phyloP scores from a whole-genome alignment of 202 grass and related monocot species.

The Setaria italica region DNA sequence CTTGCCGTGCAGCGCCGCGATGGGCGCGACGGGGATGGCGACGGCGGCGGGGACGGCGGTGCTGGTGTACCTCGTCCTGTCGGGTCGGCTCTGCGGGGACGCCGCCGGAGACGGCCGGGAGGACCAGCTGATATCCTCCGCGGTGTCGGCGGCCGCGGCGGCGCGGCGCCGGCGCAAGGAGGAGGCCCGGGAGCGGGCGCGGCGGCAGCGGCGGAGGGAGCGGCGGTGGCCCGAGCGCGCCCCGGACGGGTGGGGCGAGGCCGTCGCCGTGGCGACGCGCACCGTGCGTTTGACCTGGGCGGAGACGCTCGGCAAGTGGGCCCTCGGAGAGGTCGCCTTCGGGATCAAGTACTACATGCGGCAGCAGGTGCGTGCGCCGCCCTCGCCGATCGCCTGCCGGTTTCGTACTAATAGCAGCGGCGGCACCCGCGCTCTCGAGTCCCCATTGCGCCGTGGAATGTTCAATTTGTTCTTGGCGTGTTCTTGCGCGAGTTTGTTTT shows the following conservation, averaged over 20 bases:
- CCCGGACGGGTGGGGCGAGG: slow-evolving; percentile 60
- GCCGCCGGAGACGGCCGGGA: slow-evolving; percentile 16
- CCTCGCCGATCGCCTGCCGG: not conserved
- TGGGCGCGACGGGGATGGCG: slow-evolving; percentile 59
- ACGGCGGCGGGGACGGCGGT: slow-evolving; percentile 75
- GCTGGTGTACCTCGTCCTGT: slow-evolving; percentile 77
- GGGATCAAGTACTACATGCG: slow-evolving; percentile 89
- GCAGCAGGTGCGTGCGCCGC: slow-evolving; percentile 60
- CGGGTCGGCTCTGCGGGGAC: slow-evolving; percentile 70
- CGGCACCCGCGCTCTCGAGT: not conserved
- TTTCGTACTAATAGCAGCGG: not conserved
- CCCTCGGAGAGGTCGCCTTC: slow-evolving; percentile 87
- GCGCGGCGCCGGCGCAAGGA: slow-evolving; percentile 33
- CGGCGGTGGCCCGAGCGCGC: slow-evolving; percentile 65
- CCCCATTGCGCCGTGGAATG: not conserved
- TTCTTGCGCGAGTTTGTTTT: not conserved
- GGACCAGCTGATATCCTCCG: slow-evolving; percentile 44
- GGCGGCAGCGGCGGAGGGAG: not conserved
- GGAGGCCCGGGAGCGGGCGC: slow-evolving; percentile 24
- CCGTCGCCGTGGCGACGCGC: slow-evolving; percentile 46
- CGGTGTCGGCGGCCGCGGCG: slow-evolving; percentile 31
- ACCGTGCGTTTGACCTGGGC: slow-evolving; percentile 68
- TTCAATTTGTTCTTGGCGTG: not conserved
- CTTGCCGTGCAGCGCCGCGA: slow-evolving; percentile 9
- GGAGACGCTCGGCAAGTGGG: slow-evolving; percentile 84